These are phyloP conservation scores for Catunica adiposa DNA, from an alignment of 2,329 filamentous ascomycete genomes.

Conservation along the genomic window DNA sequence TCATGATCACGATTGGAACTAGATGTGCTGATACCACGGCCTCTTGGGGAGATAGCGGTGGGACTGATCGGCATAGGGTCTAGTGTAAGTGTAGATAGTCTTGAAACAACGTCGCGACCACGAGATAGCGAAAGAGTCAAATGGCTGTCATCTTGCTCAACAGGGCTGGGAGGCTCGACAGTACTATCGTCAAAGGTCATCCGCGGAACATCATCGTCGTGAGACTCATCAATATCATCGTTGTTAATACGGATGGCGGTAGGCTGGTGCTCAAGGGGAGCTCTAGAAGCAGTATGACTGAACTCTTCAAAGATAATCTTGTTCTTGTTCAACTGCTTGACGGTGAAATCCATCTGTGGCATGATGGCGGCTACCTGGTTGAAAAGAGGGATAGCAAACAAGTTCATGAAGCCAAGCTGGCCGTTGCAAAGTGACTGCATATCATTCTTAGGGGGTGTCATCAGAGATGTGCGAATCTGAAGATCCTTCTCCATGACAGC, in stretches of 20 bases:
- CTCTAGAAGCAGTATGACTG: constrained; percentile 1
- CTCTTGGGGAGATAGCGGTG: neutral
- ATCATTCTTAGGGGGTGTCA: constrained; percentile 71
- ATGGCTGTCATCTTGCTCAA: neutral
- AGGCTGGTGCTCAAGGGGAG: neutral
- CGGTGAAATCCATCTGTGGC: constrained; percentile 68
- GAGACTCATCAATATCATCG: neutral
- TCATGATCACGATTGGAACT: neutral
- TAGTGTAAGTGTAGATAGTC: neutral
- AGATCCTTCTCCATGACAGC: constrained; percentile 81
- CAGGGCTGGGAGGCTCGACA: constrained; percentile 3
- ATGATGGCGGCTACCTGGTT: constrained; percentile 73
- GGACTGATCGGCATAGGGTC: constrained; percentile 9
- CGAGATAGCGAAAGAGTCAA: neutral
- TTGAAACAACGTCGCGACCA: neutral
- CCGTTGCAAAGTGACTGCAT: constrained; percentile 66
- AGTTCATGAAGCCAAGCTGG: constrained; percentile 90
- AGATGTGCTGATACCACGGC: neutral
- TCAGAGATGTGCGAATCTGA: constrained; percentile 72
- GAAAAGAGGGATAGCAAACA: constrained; percentile 87
- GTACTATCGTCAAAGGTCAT: neutral
- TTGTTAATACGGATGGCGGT: neutral
- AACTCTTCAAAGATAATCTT: constrained; percentile 17
- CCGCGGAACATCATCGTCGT: neutral
- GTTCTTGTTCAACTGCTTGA: constrained; percentile 43